Evolutionary conservation across 441 rosid species (phyloP), one percentile per base, ranked within the genome.

Genomic region (Gossypium aridum): DNA sequence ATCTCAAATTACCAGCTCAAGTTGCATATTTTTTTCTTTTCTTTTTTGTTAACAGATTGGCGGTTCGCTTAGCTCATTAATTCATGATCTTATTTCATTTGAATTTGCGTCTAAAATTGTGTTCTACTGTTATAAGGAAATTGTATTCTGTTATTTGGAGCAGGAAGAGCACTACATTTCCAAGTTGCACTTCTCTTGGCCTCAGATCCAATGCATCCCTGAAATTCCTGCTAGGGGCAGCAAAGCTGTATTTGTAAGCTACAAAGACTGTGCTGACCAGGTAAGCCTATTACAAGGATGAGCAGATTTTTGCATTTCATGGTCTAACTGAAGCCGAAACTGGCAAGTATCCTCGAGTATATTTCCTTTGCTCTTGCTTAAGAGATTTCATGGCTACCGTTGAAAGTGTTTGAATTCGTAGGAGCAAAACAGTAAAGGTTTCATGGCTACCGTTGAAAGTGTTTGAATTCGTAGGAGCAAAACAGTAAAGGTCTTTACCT

Each of bases 81-180:
- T 9, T 56, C 3, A 16, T 26, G 68, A 54, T 16, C 13, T 61
- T 45, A n/a, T 23, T 25, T 34, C 13, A 31, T 60, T 4, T 62
- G 19, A 17, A 39, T 23, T 22, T 72, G 22, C 13, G 45, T 59
- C 45, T 45, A 23, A 31, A 62, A 61, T 23, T 45, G 57, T 45
- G 56, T 72, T 60, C 23, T 25, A 22, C 28, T 0, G 8, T 59
- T n/a, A 14, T 17, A 55, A 34, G 51, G 16, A 34, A 34, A 12
- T 57, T 20, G 31, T 10, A 57, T 37, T 57, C 2, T 20, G 43
- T 69, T n/a, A 47, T 12, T 12, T 71, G 76, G 25, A 80, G 80
- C 92, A 94, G 98, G 97, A 94, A 77, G 90, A 92, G 83, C 98
- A 94, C 82, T 87, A 84, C 71, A 80, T 90, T 78, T 87, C 93